A percentile compares a stretch with the other conserved stretches of the same genome.
Evolutionary conservation across 1,284 basidiomycete species (phyloP).

Genomic region (Irpex sp.): DNA sequence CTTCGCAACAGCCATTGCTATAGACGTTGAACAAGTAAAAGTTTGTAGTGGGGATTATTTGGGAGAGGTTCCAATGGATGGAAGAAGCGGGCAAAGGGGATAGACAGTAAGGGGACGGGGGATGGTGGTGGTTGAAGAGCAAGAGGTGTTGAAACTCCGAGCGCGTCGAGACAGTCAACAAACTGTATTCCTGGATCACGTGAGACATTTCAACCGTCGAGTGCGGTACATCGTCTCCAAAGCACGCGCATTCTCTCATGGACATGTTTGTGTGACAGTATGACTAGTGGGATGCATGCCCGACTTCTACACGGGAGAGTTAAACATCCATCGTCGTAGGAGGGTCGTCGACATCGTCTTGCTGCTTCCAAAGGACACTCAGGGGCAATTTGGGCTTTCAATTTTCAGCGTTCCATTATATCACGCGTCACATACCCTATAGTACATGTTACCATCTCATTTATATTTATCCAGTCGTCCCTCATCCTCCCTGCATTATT

Average conservation of each 20-base stretch:
- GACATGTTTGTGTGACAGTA: constrained; percentile 6
- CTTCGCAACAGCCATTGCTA: constrained; percentile 41
- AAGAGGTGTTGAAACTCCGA: constrained; percentile 57
- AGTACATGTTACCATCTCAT: not conserved
- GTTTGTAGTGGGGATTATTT: constrained; percentile 16
- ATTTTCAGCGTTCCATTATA: not conserved
- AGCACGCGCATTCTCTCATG: constrained; percentile 8
- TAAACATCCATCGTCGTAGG: constrained; percentile 2
- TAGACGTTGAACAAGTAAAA: constrained; percentile 21
- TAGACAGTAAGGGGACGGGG: constrained; percentile 18
- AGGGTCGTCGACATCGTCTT: constrained; percentile 8
- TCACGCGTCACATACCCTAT: not conserved
- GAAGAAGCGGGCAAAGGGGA: not conserved
- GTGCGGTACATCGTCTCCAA: constrained; percentile 13
- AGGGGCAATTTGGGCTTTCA: not conserved
- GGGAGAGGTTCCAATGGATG: not conserved
- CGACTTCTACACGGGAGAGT: not conserved
- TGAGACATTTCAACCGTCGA: constrained; percentile 28
- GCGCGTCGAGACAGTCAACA: constrained; percentile 51
- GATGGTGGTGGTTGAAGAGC: constrained; percentile 49
- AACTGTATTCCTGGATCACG: constrained; percentile 40
- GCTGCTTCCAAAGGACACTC: constrained; percentile 2
- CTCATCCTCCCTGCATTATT: constrained; percentile 4
- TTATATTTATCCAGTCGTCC: not conserved
- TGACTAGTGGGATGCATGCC: constrained; percentile 7